phyloP scores from a whole-genome alignment of 2,329 filamentous ascomycete genomes.

The Pseudomassariella vexata region DNA sequence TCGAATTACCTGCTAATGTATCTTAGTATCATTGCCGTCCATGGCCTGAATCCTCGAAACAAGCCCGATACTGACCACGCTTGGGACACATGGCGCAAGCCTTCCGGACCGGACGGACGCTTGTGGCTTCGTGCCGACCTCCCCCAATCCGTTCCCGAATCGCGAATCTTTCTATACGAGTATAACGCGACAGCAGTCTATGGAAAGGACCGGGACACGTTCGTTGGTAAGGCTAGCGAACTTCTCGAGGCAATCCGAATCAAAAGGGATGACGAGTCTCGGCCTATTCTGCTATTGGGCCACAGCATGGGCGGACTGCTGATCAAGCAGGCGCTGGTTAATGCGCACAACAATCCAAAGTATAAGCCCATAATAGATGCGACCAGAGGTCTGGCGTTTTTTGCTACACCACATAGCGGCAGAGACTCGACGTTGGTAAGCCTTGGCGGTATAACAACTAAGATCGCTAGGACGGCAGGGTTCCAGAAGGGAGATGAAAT shows the following conservation, averaged over 20 bases:
- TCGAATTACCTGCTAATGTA: too few relatives aligned
- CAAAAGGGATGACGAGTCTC: conserved; percentile 9
- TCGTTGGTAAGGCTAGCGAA: conserved; percentile 16
- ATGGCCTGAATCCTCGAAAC: conserved; percentile 17
- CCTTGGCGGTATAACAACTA: conserved; percentile 11
- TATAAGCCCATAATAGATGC: conserved; percentile 14
- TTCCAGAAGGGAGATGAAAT: conserved; percentile 12
- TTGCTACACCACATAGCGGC: conserved; percentile 20
- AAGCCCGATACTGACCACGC: conserved; percentile 16
- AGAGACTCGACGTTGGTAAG: conserved; percentile 10
- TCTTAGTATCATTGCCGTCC: conserved; percentile 16
- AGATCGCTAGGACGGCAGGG: conserved; percentile 11
- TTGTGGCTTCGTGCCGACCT: conserved; percentile 22
- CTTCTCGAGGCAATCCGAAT: conserved; percentile 15
- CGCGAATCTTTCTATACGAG: conserved; percentile 20
- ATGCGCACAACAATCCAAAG: conserved; percentile 15
- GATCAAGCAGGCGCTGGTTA: conserved; percentile 22
- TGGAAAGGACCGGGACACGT: conserved; percentile 12
- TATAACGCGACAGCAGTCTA: conserved; percentile 17
- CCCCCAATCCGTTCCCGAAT: conserved; percentile 11
- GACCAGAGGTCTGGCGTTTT: conserved; percentile 17
- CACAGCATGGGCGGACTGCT: too few relatives aligned
- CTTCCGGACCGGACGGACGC: conserved; percentile 10
- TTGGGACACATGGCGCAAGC: conserved; percentile 19
- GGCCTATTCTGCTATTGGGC: conserved; percentile 14